Evolutionary conservation across 2,329 filamentous ascomycete genomes (phyloP), one percentile per base, ranked within the genome.

Genomic region (Colletotrichum coccodes): DNA sequence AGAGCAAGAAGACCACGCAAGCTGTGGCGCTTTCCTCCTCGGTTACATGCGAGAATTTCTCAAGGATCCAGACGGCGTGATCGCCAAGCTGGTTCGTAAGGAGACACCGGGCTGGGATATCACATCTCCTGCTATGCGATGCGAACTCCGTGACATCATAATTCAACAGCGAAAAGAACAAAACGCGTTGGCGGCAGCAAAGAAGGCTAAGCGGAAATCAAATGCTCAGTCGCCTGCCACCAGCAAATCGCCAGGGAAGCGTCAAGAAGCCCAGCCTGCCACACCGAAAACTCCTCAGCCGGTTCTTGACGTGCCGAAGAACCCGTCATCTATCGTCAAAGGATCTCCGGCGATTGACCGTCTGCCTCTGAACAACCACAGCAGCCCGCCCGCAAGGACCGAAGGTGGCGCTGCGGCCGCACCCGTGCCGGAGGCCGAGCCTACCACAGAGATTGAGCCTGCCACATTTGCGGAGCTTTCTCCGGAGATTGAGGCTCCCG

Each of bases 1-100:
- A 0, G 82, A 87, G 70, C 96, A 99, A 78, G 81, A 89, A 56
- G 98, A 99, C 76, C 92, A 87, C 73, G 95, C 89, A 70, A 96
- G 99, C 77, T 99, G 96, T 75, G 96, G 96, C 9, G 83, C 98
- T 0, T 99, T 92, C 73, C 83, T 98, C 3, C 83, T 98, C 4
- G 92, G 91, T 3, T 99, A 98, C 75, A 85, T 97, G 60, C 88
- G 94, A 72, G 90, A 92, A 71, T 97, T 99, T 71, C 86, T 97
- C 18, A 85, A 89, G 60, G 82, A 94, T 68, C 95, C 95, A 0
- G 89, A 93, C 71, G 78, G 76, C 0, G 96, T 97, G 72, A 84
- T 93, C 18, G 81, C 81, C 23, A 90, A 88, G 69, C 81, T 97
- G 21, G 82, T 97, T 6, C 86, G 84, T 30, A 88, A 86, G 46